These are phyloP conservation scores for Colletotrichum aenigma DNA, from an alignment of 2,329 filamentous ascomycete genomes.

Conservation along the genomic window DNA sequence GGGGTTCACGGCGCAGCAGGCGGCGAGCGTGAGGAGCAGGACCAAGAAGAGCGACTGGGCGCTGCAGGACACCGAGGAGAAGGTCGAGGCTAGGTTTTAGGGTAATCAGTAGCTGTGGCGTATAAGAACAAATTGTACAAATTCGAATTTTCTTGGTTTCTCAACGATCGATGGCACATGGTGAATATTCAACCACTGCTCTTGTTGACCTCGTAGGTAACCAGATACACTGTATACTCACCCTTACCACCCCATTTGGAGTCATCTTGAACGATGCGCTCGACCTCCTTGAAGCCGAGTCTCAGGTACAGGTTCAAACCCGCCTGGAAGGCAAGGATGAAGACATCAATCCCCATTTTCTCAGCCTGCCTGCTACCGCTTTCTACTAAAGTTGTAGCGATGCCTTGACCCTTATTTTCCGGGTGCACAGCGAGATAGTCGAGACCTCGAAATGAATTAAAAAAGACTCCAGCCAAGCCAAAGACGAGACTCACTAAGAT, in stretches of 20 bases:
- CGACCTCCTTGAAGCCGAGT: constrained; percentile 27
- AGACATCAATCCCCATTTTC: constrained; percentile 27
- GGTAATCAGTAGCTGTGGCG: not conserved
- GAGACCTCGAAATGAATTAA: too few relatives aligned
- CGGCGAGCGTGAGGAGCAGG: constrained; percentile 72
- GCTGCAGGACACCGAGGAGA: constrained; percentile 64
- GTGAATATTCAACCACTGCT: rapidly evolving
- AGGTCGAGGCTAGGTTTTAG: constrained; percentile 43
- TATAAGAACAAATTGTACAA: not conserved
- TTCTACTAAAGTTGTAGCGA: constrained; percentile 27
- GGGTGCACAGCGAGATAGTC: constrained; percentile 34
- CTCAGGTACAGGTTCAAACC: constrained; percentile 25
- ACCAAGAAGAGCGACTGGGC: constrained; percentile 73
- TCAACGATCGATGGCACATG: not conserved
- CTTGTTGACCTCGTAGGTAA: not conserved
- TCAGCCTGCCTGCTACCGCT: constrained; percentile 27
- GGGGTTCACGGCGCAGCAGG: constrained; percentile 84
- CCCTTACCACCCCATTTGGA: not conserved
- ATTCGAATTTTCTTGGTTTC: not conserved
- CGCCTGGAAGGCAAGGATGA: constrained; percentile 25
- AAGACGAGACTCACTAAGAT: constrained; percentile 19
- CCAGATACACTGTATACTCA: not conserved
- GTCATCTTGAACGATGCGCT: constrained; percentile 29
- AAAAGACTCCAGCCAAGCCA: too few relatives aligned
- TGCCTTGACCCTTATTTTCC: constrained; percentile 27